Base-by-base conservation (phyloP, 352 stramenopile species). In the Globisporangium barbulae region DNA sequence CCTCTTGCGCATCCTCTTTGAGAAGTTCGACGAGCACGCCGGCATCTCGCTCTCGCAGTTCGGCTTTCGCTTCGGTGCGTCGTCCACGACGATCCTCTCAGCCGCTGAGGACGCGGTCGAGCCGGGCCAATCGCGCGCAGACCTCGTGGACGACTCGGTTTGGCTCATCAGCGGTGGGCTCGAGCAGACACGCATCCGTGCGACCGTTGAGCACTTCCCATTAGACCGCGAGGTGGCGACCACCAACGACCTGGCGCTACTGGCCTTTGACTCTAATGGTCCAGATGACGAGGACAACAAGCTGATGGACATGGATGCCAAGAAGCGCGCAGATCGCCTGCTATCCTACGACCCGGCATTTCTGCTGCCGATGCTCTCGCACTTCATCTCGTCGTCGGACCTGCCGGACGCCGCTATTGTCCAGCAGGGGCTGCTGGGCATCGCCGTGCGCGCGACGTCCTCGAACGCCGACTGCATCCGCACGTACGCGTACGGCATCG, bases 1-100 rank as follows among this genome's bases (percentile, higher is more conserved):
- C 12, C 59, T 76, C 30, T 44, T 94, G 25, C 78, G 85, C 15
- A 63, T 75, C 1, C 33, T 91, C 28, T 73, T 91, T 4, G 66
- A 87, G n/a, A 69, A 78, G 0, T 88, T 91, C 48, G 81, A 89
- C 37, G 61, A 68, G 2, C 62, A 75, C 5, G 71, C 63, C 0
- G 68, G 69, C 19, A 69, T 89, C 19, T 60, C 73, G 19, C 60
- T 76, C 10, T 72, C 81, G 0, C 67, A 79, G 22, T 70, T 90
- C 35, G 82, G 83, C 21, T 95, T 89, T 60, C 84, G 84, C 59
- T 95, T 95, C 57, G 82, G 84, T 8, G 68, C 71, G 7, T 89
- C 75, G 1, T 79, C 71, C 25, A 71, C 76, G 0, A 56, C 63
- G 44, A 58, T 70, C 12, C 45, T 72, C 25, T 65, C 70, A 8